phyloP scores from a whole-genome alignment of 2,329 filamentous ascomycete genomes.

The Pseudocercospora fijiensis region DNA sequence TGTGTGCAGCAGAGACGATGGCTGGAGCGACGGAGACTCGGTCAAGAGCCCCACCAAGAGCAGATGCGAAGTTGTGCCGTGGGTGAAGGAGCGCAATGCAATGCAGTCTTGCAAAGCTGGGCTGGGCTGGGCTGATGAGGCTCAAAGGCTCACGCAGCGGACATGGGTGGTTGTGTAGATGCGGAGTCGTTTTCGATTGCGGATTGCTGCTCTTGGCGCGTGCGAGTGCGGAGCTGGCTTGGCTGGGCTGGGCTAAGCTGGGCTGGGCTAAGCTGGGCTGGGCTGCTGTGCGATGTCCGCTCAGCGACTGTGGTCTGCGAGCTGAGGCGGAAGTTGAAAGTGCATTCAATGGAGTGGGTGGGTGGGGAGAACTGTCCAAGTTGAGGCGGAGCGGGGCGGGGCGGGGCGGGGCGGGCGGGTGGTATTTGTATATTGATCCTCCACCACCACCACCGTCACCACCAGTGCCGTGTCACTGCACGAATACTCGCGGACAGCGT shows the following conservation, averaged over 20 bases:
- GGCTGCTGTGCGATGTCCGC: neutral
- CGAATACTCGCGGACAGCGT: no score
- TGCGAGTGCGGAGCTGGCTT: neutral
- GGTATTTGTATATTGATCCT: no score
- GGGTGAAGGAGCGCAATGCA: neutral
- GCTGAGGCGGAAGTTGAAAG: no score
- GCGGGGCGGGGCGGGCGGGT: neutral
- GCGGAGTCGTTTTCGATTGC: neutral
- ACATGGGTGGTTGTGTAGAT: neutral
- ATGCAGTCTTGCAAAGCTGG: no score
- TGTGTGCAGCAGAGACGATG: neutral
- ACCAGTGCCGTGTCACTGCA: no score
- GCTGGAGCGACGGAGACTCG: neutral
- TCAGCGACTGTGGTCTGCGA: neutral
- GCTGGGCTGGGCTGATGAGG: no score
- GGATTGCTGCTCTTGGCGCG: neutral
- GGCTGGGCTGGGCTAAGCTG: neutral
- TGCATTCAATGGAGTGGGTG: no score
- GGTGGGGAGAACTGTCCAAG: no score
- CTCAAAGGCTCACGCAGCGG: neutral
- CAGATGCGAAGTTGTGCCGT: neutral
- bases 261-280: no score
- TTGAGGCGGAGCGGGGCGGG: neutral
- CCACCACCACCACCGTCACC: no score
- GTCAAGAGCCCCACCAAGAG: constrained; percentile 1